Base-by-base conservation (phyloP, 1,284 basidiomycete genomes). In the Chondrostereum purpureum region DNA sequence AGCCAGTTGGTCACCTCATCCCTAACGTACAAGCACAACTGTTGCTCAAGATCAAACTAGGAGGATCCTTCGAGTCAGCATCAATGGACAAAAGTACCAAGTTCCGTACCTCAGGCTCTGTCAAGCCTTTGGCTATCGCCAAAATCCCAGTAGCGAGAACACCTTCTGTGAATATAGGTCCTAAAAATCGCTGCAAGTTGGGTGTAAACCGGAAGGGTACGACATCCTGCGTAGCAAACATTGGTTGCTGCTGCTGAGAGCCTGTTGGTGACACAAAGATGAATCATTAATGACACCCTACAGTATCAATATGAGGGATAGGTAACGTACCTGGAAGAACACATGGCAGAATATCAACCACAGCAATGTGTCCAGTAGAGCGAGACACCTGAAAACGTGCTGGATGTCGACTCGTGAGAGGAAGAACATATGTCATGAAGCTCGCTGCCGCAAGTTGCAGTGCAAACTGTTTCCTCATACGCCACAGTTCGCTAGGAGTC, bases 151-250 rank as follows among this genome's bases (percentile, higher is more conserved):
- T 78, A 0, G 90, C 85, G 42, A 99, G 68, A 22, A 97, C 68
- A 13, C 95, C 96, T 63, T 99, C 97, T 10, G 87, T 89, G 27
- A 91, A 86, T 42, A 92, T 78, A 1, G 89, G 86, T 0, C 90
- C 92, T 42, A 99, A 70, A 68, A 99, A 96, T 56, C 83, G 75
- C 64, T 99, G 97, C 70, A 99, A 82, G 63, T 97, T 98, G 2
- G 94, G 94, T 10, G 93, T 97, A 54, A 97, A 80, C 8, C 96
- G 85, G 87, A 99, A 99, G 0, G 96, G 95, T 10, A 97, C 92
- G 2, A 83, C 75, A 55, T 99, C 96, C 51, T 75, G 80, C 2
- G 87, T 85, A 21, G 77, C 76, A 59, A 92, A 87, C 33, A 88
- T 65, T 0, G 90, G 88, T 13, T 63, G 42, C 42, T 62, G 56